phyloP scores from a whole-genome alignment of 176 grass and related monocot genomes.

The Canna indica region DNA sequence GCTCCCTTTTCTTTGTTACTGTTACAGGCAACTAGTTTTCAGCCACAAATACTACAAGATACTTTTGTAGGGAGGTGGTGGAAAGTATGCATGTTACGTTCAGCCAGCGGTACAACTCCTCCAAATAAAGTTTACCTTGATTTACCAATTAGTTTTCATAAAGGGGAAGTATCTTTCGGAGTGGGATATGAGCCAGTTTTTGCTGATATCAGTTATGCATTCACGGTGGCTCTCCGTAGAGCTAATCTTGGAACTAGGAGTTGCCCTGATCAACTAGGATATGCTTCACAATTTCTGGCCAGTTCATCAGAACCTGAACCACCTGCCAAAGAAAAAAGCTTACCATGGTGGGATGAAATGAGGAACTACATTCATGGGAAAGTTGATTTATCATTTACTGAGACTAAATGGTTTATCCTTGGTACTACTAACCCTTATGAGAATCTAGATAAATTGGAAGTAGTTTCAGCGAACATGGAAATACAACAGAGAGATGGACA shows the following conservation, averaged over 20 bases:
- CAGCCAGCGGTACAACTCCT: constrained; percentile 83
- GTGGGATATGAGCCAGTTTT: constrained; percentile 91
- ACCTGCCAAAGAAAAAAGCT: constrained; percentile 75
- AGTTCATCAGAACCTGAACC: constrained; percentile 28
- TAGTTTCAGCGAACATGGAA: constrained; percentile 63
- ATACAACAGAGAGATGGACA: constrained; percentile 78
- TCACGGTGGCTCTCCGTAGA: constrained; percentile 84
- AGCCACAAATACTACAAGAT: constrained; percentile 85
- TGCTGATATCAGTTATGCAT: constrained; percentile 96
- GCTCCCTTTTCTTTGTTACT: constrained; percentile 16
- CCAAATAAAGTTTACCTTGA: constrained; percentile 73
- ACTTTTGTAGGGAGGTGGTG: constrained; percentile 90
- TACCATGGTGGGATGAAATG: constrained; percentile 99
- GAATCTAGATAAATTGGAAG: constrained; percentile 55
- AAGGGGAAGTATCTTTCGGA: constrained; percentile 88
- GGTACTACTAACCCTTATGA: constrained; percentile 74
- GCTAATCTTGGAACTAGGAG: constrained; percentile 80
- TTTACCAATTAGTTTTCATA: constrained; percentile 71
- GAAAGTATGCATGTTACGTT: constrained; percentile 87
- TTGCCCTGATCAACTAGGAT: constrained; percentile 29
- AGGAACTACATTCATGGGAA: constrained; percentile 90
- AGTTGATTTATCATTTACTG: constrained; percentile 50
- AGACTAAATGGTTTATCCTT: constrained; percentile 72
- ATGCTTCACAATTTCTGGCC: background rate
- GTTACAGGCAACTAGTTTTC: constrained; percentile 85